A percentile compares a stretch with the other conserved stretches of the same genome.
These are phyloP conservation scores for Pyrus hybrid DNA, from an alignment of 331 rosid species.

Conservation along the genomic window DNA sequence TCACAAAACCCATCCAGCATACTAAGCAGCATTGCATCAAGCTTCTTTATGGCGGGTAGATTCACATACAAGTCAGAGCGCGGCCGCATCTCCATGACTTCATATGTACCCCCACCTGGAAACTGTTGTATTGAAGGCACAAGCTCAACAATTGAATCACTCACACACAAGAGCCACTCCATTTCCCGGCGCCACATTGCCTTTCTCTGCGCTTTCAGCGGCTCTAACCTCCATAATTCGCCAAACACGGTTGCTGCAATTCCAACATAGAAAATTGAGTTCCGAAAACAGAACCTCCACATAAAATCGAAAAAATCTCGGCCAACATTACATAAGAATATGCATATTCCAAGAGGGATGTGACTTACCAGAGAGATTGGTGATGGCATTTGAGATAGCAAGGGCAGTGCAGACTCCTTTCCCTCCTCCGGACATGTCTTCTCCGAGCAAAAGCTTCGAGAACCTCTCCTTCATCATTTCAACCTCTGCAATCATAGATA, in stretches of 20 bases:
- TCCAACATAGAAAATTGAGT: constrained; percentile 11
- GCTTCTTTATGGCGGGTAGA: constrained; percentile 83
- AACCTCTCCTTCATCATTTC: constrained; percentile 97
- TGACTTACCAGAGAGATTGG: no score
- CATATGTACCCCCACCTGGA: constrained; percentile 89
- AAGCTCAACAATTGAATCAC: constrained; percentile 85
- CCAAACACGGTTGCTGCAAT: constrained; percentile 86
- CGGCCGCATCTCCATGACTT: constrained; percentile 72
- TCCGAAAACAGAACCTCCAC: neutral
- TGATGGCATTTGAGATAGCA: no score
- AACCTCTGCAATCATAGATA: constrained; percentile 35
- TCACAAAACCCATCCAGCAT: constrained; percentile 84
- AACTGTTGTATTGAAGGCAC: constrained; percentile 86
- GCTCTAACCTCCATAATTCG: constrained; percentile 88
- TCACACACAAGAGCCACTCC: constrained; percentile 81
- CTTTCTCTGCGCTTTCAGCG: constrained; percentile 63
- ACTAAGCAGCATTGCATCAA: constrained; percentile 66
- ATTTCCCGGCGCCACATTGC: constrained; percentile 89
- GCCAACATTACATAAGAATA: neutral
- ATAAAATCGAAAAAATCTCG: neutral
- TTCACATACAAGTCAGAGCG: constrained; percentile 76
- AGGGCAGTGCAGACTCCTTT: no score
- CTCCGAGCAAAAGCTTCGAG: constrained; percentile 72
- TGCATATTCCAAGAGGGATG: neutral
- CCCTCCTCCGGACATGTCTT: no score